Base-by-base conservation (phyloP, 2,329 filamentous ascomycete species). In the Aspergillus sp. region DNA sequence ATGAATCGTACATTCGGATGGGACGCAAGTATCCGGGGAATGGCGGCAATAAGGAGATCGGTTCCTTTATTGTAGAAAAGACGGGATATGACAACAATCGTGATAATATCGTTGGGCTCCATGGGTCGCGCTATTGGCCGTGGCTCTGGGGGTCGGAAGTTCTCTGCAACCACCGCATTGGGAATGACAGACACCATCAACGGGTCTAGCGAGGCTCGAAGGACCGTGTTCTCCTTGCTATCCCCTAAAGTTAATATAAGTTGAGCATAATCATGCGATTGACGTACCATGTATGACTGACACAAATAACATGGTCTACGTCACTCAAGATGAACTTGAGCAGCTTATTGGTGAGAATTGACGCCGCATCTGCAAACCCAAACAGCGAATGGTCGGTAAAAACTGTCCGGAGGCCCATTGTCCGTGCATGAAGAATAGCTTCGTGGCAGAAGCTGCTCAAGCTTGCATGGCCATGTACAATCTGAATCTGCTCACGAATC, bases 31-130 rank as follows among this genome's bases (percentile, higher is more conserved):
- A 99, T 97, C 51, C 93, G 89, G 0, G 95, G 95, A 57, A 99
- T 96, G 4, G 92, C 92, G 10, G 94, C 95, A 23, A 97, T 97
- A n/a, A 99, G 85, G 0, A 99, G 86, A 74, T 99, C 96, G 1
- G 92, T 98, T 61, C 95, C 95, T 76, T 99, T 99, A 79, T 99
- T 99, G 78, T 98, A 98, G 78, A 98, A 99, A 1, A 99, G 87
- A 19, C 95, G 91, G 8, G 93, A 97, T 63, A 99, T 96, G 19
- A 99, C 94, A 1, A 99, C 92, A 60, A 99, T 97, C 7, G 92
- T 97, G 70, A 99, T 94, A 10, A 88, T 90, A 69, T 97, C 94
- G 65, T 91, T 84, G 0, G 92, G 91, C 0, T 91, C 90, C 2
- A 96, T 84, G 6, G 87, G 87, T 57, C 88, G 88, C 3, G 87